Conservation (phyloP, 768 basidiomycete genomes). For the Lactifluus echinatus region DNA sequence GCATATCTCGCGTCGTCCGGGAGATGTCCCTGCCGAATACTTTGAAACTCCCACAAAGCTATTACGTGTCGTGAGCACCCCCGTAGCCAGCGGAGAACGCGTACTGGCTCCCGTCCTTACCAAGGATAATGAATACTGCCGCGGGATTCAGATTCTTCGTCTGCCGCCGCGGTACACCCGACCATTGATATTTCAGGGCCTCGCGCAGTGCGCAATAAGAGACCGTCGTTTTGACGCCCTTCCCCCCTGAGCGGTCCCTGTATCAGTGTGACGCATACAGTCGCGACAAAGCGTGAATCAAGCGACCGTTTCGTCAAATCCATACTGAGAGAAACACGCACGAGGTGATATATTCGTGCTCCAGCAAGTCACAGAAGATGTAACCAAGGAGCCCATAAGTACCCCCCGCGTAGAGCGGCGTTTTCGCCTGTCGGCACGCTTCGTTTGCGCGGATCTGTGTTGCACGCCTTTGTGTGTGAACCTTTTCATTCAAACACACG, state of each 20-base stretch:
- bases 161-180: slow-evolving; percentile 57
- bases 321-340: slow-evolving; percentile 34
- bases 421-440: slow-evolving; percentile 62
- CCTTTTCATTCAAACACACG: slow-evolving; percentile 9
- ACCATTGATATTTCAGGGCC: slow-evolving; percentile 65
- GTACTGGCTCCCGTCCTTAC: slow-evolving; percentile 38
- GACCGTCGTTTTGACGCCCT: slow-evolving; percentile 50
- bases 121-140: slow-evolving; percentile 60
- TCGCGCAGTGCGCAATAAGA: slow-evolving; percentile 54
- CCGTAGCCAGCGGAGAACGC: not conserved
- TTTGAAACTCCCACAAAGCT: slow-evolving; percentile 85
- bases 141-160: slow-evolving; percentile 81
- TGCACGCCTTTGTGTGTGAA: not conserved
- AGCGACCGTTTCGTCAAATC: not conserved
- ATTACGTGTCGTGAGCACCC: not conserved
- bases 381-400: slow-evolving; percentile 88
- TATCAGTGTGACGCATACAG: too few species aligned
- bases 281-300: too few species aligned
- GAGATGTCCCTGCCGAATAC: slow-evolving; percentile 43
- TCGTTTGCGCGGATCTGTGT: slow-evolving; percentile 67
- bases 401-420: slow-evolving; percentile 87
- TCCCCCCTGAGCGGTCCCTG: slow-evolving; percentile 60
- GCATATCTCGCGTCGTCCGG: slow-evolving; percentile 43
- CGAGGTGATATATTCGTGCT: slow-evolving; percentile 81
- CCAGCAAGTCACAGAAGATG: slow-evolving; percentile 87